Base-by-base conservation (phyloP, 306 rosid species). In the Cucumis cinereus region DNA sequence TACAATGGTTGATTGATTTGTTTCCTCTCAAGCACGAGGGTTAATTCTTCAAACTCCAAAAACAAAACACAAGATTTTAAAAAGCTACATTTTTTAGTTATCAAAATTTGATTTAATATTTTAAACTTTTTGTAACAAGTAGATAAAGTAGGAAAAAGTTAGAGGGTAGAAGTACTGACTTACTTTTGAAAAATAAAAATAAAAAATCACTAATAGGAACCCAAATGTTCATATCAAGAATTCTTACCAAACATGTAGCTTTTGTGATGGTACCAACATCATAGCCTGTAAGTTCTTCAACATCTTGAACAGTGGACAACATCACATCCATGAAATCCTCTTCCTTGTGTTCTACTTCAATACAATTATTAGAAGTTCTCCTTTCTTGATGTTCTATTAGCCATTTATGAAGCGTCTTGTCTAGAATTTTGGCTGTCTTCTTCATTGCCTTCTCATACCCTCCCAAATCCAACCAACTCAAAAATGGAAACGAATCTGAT, bases 401-500 rank as follows among this genome's bases (percentile, higher is more conserved):
- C 16, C 24, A 66, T 16, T 66, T 64, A 10, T 11, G 14, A 36
- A 64, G 12, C 30, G 4, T 23, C 17, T 10, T 0, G 7, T 66
- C 73, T 0, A 66, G 8, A 0, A 66, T 10, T 6, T 66, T 40
- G 0, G 30, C 17, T 0, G 50, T 20, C 10, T 66, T 20, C 1
- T 66, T 66, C 73, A 66, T 87, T 0, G 89, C 85, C 78, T 13
- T 87, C 70, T 87, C 86, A 52, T 85, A 85, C 6, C 92, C 92
- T 74, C 79, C 79, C 71, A 86, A 77, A 76, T 86, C 92, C 30
- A 88, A 60, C 89, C 90, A 88, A 23, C 86, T 43, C 50, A 90
- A 38, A 72, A 77, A 90, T 1, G 92, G 88, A 79, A 90, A 55
- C 4, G 88, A 90, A 20, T 90, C 91, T 0, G 89, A 83, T 15